Conservation (phyloP, 257 asterid species). For the Jaltomata sinuosa region DNA sequence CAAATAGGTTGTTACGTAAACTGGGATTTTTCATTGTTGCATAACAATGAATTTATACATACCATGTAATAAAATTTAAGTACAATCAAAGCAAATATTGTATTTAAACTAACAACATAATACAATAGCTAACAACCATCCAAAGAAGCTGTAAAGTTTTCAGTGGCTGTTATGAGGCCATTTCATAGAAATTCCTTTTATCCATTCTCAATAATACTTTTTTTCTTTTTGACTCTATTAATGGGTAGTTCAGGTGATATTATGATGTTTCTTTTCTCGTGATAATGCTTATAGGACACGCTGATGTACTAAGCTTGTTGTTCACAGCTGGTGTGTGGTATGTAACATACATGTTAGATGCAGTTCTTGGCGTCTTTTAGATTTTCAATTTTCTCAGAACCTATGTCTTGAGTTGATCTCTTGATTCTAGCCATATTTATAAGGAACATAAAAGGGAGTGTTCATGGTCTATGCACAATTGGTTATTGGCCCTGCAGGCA, state of each 20-base stretch:
- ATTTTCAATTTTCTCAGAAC: constrained; percentile 28
- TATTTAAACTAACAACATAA: neutral
- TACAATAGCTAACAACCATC: neutral
- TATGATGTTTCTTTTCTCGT: constrained; percentile 20
- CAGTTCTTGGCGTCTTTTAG: constrained; percentile 50
- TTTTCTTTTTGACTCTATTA: neutral
- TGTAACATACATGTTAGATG: constrained; percentile 68
- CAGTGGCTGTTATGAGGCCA: neutral
- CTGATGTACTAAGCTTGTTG: constrained; percentile 42
- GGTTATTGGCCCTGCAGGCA: constrained; percentile 98
- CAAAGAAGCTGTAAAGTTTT: neutral
- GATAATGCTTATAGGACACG: constrained; percentile 42
- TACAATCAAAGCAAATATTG: neutral
- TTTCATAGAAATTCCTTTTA: neutral
- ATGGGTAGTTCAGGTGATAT: constrained; percentile 34
- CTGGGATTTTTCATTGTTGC: neutral
- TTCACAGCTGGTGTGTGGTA: constrained; percentile 71
- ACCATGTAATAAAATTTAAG: neutral
- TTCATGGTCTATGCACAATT: constrained; percentile 91
- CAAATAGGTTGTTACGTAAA: neutral
- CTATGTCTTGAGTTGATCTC: constrained; percentile 21
- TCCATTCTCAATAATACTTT: neutral
- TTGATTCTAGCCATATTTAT: neutral
- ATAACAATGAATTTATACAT: neutral
- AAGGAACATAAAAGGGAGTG: constrained; percentile 7